Evolutionary conservation across 306 rosid species (phyloP), one percentile per base, ranked within the genome.

Genomic region (Gastrolobium villosum): DNA sequence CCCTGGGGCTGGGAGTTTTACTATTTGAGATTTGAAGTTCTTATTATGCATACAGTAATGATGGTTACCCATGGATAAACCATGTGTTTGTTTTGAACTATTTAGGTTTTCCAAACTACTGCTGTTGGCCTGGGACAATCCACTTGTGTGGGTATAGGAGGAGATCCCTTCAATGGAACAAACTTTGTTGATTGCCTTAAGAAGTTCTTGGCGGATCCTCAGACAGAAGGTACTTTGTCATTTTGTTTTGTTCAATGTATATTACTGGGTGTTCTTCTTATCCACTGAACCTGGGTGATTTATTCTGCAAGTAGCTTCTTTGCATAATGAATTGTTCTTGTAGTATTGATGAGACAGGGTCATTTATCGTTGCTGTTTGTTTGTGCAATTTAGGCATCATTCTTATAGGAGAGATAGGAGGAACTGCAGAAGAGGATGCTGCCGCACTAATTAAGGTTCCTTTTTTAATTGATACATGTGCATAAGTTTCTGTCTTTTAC

Each of bases 61-160:
- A 40, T 65, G 72, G 37, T 60, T 79, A 70, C 54, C 56, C 31
- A 31, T 73, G 43, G 57, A 81, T 74, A 85, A 79, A 60, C 62
- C 53, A 40, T 68, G 32, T 61, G 26, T 59, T 76, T 31, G 30
- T 79, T 48, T 31, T 65, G 41, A 50, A 61, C 61, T 72, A 35
- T 87, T 64, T 83, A 96, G 99, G 99, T 96, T 83, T 96, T 86
- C 86, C 99, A 93, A 90, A 96, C 99, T 15, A 93, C 99, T 77
- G 89, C 94, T 68, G 99, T 93, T 81, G 98, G 99, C 85, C 99
- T 93, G 80, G 99, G 99, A 78, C 99, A 96, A 83, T 96, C 99
- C 62, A 96, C 99, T 36, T 96, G 99, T 75, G 99, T 96, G 72
- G 99, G 99, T 70, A 96, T 96, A 6, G 99, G 98, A 56, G 98